Percentiles rank a stretch among this genome's conserved stretches.
Conservation (phyloP, 495 filamentous ascomycete species). For the Trichocladium uniseriatum region DNA sequence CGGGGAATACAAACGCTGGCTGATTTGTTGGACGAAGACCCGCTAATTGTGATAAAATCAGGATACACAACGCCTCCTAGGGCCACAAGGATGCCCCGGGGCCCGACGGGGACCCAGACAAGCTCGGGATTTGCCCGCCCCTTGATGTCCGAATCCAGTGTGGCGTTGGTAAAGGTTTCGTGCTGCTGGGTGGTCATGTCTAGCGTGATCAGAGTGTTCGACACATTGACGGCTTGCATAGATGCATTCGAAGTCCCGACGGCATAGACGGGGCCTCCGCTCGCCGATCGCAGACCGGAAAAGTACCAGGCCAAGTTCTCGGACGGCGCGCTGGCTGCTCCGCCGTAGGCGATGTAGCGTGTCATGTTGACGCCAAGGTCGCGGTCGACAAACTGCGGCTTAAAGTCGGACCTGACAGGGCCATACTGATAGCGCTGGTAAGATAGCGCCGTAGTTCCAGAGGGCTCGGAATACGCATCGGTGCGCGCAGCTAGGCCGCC, state of each 20-base stretch:
- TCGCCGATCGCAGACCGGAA: slow-evolving; percentile 46
- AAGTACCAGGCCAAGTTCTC: slow-evolving; percentile 70
- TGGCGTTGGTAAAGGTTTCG: slow-evolving; percentile 47
- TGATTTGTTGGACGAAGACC: slow-evolving; percentile 27
- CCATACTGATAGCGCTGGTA: slow-evolving; percentile 49
- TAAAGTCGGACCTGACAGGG: slow-evolving; percentile 28
- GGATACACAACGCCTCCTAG: slow-evolving; percentile 59
- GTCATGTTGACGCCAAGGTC: slow-evolving; percentile 41
- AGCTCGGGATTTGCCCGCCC: slow-evolving; percentile 54
- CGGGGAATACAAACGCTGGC: slow-evolving; percentile 34
- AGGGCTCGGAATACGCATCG: slow-evolving; percentile 20
- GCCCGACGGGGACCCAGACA: slow-evolving; percentile 61
- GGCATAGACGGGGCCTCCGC: slow-evolving; percentile 38
- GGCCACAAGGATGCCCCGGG: slow-evolving; percentile 53
- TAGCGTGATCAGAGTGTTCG: slow-evolving; percentile 49
- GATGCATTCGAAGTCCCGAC: slow-evolving; percentile 19
- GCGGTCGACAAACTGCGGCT: slow-evolving; percentile 29
- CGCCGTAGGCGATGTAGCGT: slow-evolving; percentile 56
- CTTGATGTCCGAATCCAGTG: slow-evolving; percentile 41
- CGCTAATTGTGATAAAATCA: slow-evolving; percentile 19
- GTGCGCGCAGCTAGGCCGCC: slow-evolving; percentile 33
- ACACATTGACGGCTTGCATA: slow-evolving; percentile 27
- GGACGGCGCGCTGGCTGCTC: slow-evolving; percentile 53
- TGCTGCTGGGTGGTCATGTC: slow-evolving; percentile 45
- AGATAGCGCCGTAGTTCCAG: slow-evolving; percentile 29